A percentile compares a stretch with the other conserved stretches of the same genome.
These are phyloP conservation scores for Reticulascus tulasneorum DNA, from an alignment of 2,329 filamentous ascomycete species.

Conservation along the genomic window DNA sequence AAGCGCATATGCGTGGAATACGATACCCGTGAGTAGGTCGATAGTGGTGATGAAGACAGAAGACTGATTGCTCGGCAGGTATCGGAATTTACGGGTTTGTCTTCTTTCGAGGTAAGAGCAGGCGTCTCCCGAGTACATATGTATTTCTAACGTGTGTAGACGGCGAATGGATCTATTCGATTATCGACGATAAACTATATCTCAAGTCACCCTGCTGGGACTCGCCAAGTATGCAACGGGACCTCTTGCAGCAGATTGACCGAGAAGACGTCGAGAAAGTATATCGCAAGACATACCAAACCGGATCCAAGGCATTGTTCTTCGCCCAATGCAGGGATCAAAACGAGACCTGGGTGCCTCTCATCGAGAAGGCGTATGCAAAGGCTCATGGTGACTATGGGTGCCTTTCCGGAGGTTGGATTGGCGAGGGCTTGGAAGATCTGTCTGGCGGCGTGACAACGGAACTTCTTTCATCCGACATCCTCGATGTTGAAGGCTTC, in stretches of 20 bases:
- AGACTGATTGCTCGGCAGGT: conserved; percentile 39
- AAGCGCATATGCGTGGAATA: conserved; percentile 72
- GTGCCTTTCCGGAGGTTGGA: conserved; percentile 67
- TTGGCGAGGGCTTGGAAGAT: conserved; percentile 58
- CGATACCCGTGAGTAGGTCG: conserved; percentile 48
- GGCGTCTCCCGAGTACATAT: not conserved
- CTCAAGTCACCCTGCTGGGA: conserved; percentile 80
- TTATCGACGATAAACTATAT: conserved; percentile 88
- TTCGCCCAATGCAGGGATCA: conserved; percentile 72
- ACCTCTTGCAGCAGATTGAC: conserved; percentile 71
- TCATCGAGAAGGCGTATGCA: conserved; percentile 79
- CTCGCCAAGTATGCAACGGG: conserved; percentile 69
- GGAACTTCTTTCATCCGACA: conserved; percentile 64
- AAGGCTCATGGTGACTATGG: conserved; percentile 79
- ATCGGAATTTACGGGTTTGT: conserved; percentile 89
- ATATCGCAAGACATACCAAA: conserved; percentile 68
- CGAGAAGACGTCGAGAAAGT: conserved; percentile 68
- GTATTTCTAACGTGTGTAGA: conserved; percentile 47
- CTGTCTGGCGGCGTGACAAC: conserved; percentile 67
- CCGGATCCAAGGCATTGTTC: conserved; percentile 71
- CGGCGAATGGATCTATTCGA: conserved; percentile 87
- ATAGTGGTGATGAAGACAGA: conserved; percentile 22
- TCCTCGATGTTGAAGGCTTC: conserved; percentile 75
- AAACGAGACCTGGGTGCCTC: conserved; percentile 78
- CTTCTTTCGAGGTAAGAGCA: conserved; percentile 62